These are phyloP conservation scores for Yamagishiella unicocca DNA, from an alignment of 139 green algal genomes.

Conservation along the genomic window DNA sequence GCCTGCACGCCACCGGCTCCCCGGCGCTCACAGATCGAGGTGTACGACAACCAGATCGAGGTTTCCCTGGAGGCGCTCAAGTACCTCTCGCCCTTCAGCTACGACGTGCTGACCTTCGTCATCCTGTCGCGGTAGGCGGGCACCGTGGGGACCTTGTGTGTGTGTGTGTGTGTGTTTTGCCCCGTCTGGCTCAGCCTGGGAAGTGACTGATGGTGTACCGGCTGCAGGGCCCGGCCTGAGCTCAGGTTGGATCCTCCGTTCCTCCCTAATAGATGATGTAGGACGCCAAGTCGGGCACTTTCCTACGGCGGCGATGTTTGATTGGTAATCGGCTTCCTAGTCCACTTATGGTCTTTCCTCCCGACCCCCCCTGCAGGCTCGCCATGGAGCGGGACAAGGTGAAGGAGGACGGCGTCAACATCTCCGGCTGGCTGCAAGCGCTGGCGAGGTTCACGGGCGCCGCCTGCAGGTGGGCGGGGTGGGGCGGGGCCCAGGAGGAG, in stretches of 20 bases:
- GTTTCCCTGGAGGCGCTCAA: conserved; percentile 80
- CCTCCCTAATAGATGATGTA: too few species aligned
- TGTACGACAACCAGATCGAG: conserved; percentile 81
- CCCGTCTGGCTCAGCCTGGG: neutral
- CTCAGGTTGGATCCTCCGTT: too few species aligned
- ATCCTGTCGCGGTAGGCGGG: conserved; percentile 73
- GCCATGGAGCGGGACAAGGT: conserved; percentile 51
- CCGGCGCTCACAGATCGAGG: conserved; percentile 85
- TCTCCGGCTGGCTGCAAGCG: conserved; percentile 83
- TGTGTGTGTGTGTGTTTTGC: conserved; percentile 19
- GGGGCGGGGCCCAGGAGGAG: neutral
- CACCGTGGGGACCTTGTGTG: too few species aligned
- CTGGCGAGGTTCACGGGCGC: conserved; percentile 79
- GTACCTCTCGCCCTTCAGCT: conserved; percentile 76
- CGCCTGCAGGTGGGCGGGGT: conserved; percentile 46
- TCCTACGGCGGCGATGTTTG: too few species aligned
- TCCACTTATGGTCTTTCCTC: too few species aligned
- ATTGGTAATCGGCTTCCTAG: too few species aligned
- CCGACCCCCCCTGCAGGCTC: conserved; percentile 3
- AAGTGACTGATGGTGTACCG: too few species aligned
- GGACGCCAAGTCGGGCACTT: too few species aligned
- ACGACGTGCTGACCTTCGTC: conserved; percentile 80
- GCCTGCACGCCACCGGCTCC: too few species aligned
- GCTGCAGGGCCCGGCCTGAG: too few species aligned
- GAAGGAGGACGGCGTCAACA: conserved; percentile 88